A percentile compares a stretch with the other conserved stretches of the same genome.
phyloP scores from a whole-genome alignment of 768 basidiomycete genomes.

The Suillus ampliporus region DNA sequence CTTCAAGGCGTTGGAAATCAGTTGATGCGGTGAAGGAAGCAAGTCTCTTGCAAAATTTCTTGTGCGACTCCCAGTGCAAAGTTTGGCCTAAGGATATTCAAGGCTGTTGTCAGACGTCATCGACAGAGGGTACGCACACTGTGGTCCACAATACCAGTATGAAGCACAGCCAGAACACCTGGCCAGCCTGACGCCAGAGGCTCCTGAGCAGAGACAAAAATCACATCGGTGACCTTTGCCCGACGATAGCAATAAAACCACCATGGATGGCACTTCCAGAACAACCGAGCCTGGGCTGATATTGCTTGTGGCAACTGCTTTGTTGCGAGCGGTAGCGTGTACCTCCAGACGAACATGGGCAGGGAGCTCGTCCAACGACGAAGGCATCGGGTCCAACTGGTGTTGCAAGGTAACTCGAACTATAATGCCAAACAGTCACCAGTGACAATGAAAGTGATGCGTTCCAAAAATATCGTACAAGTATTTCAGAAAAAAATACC shows the following conservation, averaged over 20 bases:
- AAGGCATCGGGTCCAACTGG: background rate
- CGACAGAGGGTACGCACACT: constrained; percentile 52
- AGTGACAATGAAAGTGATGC: background rate
- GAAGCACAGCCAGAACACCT: constrained; percentile 70
- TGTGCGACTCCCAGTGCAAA: constrained; percentile 72
- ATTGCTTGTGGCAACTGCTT: constrained; percentile 47
- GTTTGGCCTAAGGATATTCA: constrained; percentile 58
- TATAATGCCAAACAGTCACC: background rate
- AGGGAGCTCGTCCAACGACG: constrained; percentile 7
- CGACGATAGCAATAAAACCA: constrained; percentile 52
- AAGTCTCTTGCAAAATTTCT: constrained; percentile 67
- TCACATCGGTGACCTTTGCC: constrained; percentile 76
- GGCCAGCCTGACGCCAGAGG: constrained; percentile 43
- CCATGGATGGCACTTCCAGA: constrained; percentile 49
- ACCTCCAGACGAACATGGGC: constrained; percentile 41
- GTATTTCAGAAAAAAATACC: background rate
- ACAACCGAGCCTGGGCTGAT: constrained; percentile 56
- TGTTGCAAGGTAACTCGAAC: background rate
- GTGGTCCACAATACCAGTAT: constrained; percentile 74
- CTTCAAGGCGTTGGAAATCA: constrained; percentile 52
- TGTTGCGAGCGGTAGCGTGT: constrained; percentile 55
- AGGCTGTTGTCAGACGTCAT: constrained; percentile 12
- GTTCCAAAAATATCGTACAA: background rate
- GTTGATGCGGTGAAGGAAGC: constrained; percentile 51
- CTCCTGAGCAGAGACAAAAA: constrained; percentile 52